These are phyloP conservation scores for Neonectria hederae DNA, from an alignment of 2,329 filamentous ascomycete species.

Conservation along the genomic window DNA sequence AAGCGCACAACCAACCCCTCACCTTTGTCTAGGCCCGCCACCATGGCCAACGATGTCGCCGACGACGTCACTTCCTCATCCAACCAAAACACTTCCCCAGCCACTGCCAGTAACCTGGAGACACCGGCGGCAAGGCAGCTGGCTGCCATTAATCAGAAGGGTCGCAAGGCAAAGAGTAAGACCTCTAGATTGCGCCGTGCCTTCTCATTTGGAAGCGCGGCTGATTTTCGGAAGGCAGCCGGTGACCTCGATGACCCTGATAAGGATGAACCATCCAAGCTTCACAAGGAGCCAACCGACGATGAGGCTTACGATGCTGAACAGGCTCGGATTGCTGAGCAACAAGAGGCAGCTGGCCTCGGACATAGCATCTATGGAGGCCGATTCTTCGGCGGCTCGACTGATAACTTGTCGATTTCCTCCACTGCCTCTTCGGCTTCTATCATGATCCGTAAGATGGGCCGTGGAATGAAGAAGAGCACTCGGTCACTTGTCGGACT, in stretches of 20 bases:
- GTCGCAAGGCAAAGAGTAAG: conserved; percentile 81
- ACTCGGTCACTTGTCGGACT: conserved; percentile 90
- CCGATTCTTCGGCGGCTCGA: conserved; percentile 87
- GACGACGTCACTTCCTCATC: conserved; percentile 54
- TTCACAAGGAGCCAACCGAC: conserved; percentile 71
- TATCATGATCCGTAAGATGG: conserved; percentile 98
- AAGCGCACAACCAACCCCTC: conserved; percentile 76
- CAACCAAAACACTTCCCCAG: conserved; percentile 42
- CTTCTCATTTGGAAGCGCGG: conserved; percentile 95
- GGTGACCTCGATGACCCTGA: conserved; percentile 59
- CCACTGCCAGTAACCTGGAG: conserved; percentile 51
- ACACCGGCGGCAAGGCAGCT: conserved; percentile 87
- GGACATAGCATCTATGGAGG: conserved; percentile 94
- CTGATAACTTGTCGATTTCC: conserved; percentile 91
- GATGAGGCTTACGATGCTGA: conserved; percentile 82
- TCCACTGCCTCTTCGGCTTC: conserved; percentile 91
- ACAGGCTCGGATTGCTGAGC: conserved; percentile 88
- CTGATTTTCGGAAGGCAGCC: conserved; percentile 83
- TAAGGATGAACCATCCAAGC: conserved; percentile 57
- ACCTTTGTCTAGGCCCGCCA: conserved; percentile 76
- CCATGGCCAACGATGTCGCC: conserved; percentile 65
- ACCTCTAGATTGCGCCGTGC: conserved; percentile 86
- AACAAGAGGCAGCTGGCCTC: conserved; percentile 91
- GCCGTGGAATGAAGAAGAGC: conserved; percentile 96
- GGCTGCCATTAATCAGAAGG: conserved; percentile 86